Evolutionary conservation across 2,329 filamentous ascomycete genomes (phyloP).

Genomic region (Colletotrichum tanaceti): DNA sequence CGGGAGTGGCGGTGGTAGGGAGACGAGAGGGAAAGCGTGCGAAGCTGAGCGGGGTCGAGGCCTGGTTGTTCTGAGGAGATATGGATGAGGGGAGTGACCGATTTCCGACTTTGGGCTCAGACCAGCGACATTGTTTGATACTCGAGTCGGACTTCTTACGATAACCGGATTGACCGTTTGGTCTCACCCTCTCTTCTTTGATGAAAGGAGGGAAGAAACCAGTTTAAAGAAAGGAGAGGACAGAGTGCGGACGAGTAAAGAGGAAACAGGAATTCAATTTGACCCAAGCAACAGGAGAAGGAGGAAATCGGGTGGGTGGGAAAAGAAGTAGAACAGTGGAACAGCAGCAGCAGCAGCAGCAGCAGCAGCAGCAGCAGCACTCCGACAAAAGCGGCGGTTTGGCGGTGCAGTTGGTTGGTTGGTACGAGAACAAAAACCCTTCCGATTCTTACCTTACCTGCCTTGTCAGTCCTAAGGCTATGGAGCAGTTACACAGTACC

Average conservation of each 20-base stretch:
- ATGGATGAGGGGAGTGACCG: constrained; percentile 8
- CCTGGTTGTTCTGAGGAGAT: constrained; percentile 17
- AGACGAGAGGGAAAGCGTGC: background rate
- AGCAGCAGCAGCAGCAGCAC: background rate
- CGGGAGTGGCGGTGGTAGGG: constrained; percentile 29
- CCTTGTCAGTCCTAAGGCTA: constrained; percentile 17
- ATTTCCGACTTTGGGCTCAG: constrained; percentile 4
- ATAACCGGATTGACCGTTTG: background rate
- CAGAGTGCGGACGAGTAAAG: constrained; percentile 24
- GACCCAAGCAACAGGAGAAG: background rate
- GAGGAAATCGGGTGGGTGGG: background rate
- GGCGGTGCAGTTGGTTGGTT: background rate
- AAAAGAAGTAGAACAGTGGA: constrained; percentile 3
- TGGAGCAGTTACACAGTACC: constrained; percentile 4
- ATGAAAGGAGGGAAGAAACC: background rate
- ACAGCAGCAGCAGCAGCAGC: too few relatives aligned
- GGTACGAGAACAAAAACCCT: background rate
- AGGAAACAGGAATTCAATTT: background rate
- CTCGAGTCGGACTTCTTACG: background rate
- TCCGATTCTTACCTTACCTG: constrained; percentile 11
- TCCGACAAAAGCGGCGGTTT: background rate
- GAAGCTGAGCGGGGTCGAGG: constrained; percentile 34
- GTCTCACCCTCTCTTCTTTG: background rate
- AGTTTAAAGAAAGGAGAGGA: background rate
- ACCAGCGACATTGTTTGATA: background rate